These are phyloP conservation scores for Naganishia friedmannii DNA, from an alignment of 768 basidiomycete genomes.

Conservation along the genomic window DNA sequence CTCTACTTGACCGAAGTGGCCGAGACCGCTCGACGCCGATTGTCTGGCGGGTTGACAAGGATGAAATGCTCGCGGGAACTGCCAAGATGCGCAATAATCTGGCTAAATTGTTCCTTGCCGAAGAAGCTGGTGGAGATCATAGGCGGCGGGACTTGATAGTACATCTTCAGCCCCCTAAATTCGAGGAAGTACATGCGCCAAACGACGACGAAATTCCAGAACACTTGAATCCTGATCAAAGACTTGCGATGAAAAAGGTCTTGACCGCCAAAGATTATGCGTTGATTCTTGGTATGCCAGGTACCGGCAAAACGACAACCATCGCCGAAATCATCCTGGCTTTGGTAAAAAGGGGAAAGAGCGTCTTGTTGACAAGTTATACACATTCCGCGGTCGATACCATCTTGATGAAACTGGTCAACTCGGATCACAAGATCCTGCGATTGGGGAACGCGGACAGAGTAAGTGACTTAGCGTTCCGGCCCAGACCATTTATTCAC, in stretches of 20 bases:
- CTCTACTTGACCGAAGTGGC: constrained; percentile 55
- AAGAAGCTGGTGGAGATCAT: constrained; percentile 59
- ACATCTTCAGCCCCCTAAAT: constrained; percentile 69
- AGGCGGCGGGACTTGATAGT: constrained; percentile 72
- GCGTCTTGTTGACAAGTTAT: constrained; percentile 82
- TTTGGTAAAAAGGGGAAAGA: constrained; percentile 76
- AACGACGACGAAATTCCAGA: constrained; percentile 45
- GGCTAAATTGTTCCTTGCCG: constrained; percentile 77
- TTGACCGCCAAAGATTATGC: constrained; percentile 83
- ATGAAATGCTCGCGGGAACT: constrained; percentile 84
- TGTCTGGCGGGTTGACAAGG: constrained; percentile 85
- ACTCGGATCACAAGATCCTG: constrained; percentile 68
- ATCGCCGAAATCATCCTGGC: constrained; percentile 80
- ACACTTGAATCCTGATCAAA: constrained; percentile 69
- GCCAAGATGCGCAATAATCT: constrained; percentile 85
- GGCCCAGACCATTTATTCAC: background rate
- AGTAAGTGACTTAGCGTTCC: constrained; percentile 55
- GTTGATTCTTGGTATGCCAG: constrained; percentile 93
- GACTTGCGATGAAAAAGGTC: constrained; percentile 67
- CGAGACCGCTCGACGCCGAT: constrained; percentile 33
- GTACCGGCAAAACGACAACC: constrained; percentile 95
- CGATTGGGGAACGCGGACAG: constrained; percentile 89
- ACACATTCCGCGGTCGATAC: constrained; percentile 98
- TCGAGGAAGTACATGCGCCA: constrained; percentile 54
- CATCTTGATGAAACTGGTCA: constrained; percentile 78